Percentiles rank a stretch among this genome's conserved stretches.
Conservation (phyloP, 306 rosid species). For the Morella rubra region DNA sequence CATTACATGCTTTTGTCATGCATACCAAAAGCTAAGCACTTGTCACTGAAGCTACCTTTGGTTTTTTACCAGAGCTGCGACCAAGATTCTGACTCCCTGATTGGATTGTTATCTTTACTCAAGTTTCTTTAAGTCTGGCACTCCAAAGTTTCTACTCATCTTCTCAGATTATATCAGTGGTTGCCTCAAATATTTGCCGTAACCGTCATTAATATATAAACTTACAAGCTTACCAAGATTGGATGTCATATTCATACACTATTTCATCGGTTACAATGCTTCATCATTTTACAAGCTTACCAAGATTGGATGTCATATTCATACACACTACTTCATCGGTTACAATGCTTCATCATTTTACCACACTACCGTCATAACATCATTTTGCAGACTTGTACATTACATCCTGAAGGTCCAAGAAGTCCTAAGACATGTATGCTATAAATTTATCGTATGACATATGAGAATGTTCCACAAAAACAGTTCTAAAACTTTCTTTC, state of each 20-base stretch:
- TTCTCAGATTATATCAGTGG: background rate
- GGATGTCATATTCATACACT: background rate
- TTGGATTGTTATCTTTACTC: background rate
- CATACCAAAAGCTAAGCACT: background rate
- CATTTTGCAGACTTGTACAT: background rate
- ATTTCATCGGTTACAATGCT: background rate
- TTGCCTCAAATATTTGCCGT: background rate
- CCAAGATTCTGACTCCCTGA: background rate
- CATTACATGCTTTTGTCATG: background rate
- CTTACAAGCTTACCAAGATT: background rate
- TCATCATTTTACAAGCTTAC: background rate
- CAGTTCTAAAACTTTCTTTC: slow-evolving; percentile 15
- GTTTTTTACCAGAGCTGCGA: background rate
- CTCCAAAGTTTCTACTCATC: background rate
- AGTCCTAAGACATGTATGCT: background rate
- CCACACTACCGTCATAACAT: background rate
- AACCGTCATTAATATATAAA: background rate
- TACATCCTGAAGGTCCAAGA: no score
- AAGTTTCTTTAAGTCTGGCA: background rate
- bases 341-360: background rate
- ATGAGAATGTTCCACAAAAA: slow-evolving; percentile 1
- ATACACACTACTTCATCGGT: background rate
- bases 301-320: background rate
- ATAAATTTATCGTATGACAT: slow-evolving; percentile 1
- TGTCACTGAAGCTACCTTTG: background rate